phyloP scores from a whole-genome alignment of 78 protist genomes.

The Dictyostelium capitatum region DNA sequence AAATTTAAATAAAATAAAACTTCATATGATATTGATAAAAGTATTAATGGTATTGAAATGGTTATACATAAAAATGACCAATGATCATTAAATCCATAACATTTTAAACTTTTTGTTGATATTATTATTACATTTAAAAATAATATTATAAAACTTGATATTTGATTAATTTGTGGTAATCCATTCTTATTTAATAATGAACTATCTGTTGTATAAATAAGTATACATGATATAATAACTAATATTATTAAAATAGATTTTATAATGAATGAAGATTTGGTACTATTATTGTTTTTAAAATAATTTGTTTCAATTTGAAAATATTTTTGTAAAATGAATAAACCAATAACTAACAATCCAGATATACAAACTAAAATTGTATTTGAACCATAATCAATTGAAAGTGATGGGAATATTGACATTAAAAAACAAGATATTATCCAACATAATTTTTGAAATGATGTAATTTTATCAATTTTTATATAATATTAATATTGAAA shows the following conservation, averaged over 20 bases:
- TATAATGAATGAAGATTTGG: neutral
- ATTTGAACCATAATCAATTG: conserved; percentile 58
- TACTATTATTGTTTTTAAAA: neutral
- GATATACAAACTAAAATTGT: conserved; percentile 25
- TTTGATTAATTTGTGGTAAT: conserved; percentile 60
- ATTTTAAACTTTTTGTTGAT: neutral
- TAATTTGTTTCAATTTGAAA: neutral
- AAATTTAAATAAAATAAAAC: conserved; percentile 26
- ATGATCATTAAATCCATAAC: conserved; percentile 47
- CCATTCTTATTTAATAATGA: conserved; percentile 72
- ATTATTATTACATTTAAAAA: conserved; percentile 1
- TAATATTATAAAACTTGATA: conserved; percentile 36
- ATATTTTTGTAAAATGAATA: neutral
- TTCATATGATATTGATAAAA: conserved; percentile 72
- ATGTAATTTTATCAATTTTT: neutral
- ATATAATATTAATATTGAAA: neutral
- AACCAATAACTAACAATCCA: neutral
- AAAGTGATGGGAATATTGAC: conserved; percentile 46
- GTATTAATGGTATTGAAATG: conserved; percentile 53
- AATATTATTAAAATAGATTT: neutral
- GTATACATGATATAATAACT: conserved; percentile 55
- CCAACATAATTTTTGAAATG: conserved; percentile 67
- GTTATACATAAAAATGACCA: conserved; percentile 38
- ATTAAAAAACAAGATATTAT: conserved; percentile 33
- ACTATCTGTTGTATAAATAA: conserved; percentile 78